A percentile compares a stretch with the other conserved stretches of the same genome.
Conservation (phyloP, 1,284 basidiomycete species). For the Microbotryum lychnidis-dioicae region DNA sequence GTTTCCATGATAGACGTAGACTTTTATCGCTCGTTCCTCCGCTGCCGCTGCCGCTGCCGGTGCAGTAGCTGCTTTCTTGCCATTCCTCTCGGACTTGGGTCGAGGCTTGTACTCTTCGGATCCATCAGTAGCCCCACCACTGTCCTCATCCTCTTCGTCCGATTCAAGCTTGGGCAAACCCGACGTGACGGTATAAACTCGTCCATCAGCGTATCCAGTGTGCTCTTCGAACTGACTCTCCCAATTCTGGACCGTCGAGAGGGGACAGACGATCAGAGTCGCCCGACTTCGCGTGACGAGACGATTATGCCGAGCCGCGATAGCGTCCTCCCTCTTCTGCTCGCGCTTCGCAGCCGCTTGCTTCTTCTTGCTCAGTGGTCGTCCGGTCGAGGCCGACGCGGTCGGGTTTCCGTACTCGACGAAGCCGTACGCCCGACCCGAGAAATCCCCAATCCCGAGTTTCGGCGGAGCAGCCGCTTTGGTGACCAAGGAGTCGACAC, state of each 20-base stretch:
- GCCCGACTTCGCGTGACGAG: conserved; percentile 75
- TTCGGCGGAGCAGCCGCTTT: not conserved
- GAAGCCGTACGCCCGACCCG: not conserved
- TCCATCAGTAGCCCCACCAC: not conserved
- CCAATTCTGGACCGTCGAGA: conserved; percentile 97
- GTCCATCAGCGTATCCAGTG: conserved; percentile 39
- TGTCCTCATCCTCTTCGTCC: conserved; percentile 7
- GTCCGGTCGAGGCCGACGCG: conserved; percentile 21
- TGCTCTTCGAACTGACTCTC: conserved; percentile 97
- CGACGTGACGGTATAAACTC: too few relatives aligned
- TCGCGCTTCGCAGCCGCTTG: conserved; percentile 53
- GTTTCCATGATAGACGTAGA: conserved; percentile 95
- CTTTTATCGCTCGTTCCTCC: conserved; percentile 47
- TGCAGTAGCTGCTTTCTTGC: conserved; percentile 2
- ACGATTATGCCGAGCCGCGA: conserved; percentile 50
- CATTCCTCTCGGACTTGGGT: not conserved
- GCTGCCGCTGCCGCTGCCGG: conserved; percentile 30
- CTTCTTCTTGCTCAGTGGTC: conserved; percentile 45
- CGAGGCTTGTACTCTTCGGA: not conserved
- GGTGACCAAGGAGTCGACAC: conserved; percentile 25
- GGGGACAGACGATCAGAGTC: conserved; percentile 91
- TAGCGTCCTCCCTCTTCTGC: conserved; percentile 52
- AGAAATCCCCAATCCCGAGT: not conserved
- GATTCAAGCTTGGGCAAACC: not conserved
- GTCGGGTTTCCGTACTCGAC: not conserved